These are phyloP conservation scores for Bolboschoenoplectus hybrid DNA, from an alignment of 202 grass and related monocot genomes.

Conservation along the genomic window DNA sequence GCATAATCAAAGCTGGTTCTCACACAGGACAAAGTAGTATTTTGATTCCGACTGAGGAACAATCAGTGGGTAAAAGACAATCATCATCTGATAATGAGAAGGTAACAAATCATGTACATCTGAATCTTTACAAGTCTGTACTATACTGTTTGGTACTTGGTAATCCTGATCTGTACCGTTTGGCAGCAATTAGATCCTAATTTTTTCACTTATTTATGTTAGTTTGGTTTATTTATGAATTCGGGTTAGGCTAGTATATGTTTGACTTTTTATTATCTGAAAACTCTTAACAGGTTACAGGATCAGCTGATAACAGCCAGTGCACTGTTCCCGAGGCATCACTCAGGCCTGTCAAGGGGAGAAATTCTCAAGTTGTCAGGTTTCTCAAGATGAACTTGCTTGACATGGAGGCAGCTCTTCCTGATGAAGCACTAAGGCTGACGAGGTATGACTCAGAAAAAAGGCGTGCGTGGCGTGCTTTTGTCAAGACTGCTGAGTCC, in stretches of 20 bases:
- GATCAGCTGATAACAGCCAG: slow-evolving; percentile 50
- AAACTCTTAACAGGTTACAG: slow-evolving; percentile 28
- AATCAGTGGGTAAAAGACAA: slow-evolving; percentile 51
- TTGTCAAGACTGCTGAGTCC: slow-evolving; percentile 90
- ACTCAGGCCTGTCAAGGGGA: slow-evolving; percentile 72
- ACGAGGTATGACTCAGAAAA: slow-evolving; percentile 60
- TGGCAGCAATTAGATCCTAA: neutral
- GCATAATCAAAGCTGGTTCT: slow-evolving; percentile 39
- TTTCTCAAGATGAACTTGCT: slow-evolving; percentile 86
- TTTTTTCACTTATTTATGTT: neutral
- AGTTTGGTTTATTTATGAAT: neutral
- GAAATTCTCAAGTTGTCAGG: slow-evolving; percentile 72
- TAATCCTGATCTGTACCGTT: neutral
- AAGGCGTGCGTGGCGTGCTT: slow-evolving; percentile 77
- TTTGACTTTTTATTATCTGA: neutral
- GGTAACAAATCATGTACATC: slow-evolving; percentile 32
- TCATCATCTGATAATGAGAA: slow-evolving; percentile 54
- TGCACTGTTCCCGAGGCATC: slow-evolving; percentile 71
- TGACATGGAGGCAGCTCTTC: slow-evolving; percentile 86
- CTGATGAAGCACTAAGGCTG: slow-evolving; percentile 68
- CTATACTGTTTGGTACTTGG: slow-evolving; percentile 19
- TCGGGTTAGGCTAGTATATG: neutral
- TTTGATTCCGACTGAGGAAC: slow-evolving; percentile 47
- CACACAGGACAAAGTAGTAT: slow-evolving; percentile 47
- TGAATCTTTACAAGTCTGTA: neutral